These are phyloP conservation scores for Xylariaceae sp. DNA, from an alignment of 2,329 filamentous ascomycete genomes.

Conservation along the genomic window DNA sequence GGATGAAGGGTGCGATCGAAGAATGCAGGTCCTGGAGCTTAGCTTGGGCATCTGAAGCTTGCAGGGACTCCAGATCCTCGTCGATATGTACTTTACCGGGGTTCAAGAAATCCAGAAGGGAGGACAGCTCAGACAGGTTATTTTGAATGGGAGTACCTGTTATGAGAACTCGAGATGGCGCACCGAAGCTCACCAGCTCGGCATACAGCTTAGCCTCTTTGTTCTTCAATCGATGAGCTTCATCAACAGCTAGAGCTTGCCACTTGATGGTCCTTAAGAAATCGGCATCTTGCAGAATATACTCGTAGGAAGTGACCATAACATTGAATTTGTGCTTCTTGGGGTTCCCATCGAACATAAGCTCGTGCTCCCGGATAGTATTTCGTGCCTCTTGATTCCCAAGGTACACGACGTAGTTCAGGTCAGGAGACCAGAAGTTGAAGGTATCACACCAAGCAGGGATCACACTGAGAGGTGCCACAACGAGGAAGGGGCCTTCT, in stretches of 20 bases:
- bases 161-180: slow-evolving; percentile 86
- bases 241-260: slow-evolving; percentile 95
- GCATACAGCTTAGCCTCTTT: slow-evolving; percentile 89
- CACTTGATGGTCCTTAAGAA: slow-evolving; percentile 91
- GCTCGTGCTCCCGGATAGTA: slow-evolving; percentile 86
- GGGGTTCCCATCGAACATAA: slow-evolving; percentile 79
- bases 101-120: slow-evolving; percentile 93
- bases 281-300: slow-evolving; percentile 78
- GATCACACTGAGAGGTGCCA: slow-evolving; percentile 96
- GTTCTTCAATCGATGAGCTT: slow-evolving; percentile 96
- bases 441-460: slow-evolving; percentile 98
- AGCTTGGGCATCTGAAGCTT: slow-evolving; percentile 73
- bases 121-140: slow-evolving; percentile 86
- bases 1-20: slow-evolving; percentile 87
- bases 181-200: slow-evolving; percentile 78
- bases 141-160: slow-evolving; percentile 98
- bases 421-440: slow-evolving; percentile 89
- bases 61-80: slow-evolving; percentile 78
- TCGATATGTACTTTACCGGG: slow-evolving; percentile 91
- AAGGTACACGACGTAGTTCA: slow-evolving; percentile 96
- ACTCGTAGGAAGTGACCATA: slow-evolving; percentile 96
- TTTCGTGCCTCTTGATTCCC: slow-evolving; percentile 81
- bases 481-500: slow-evolving; percentile 91
- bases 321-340: slow-evolving; percentile 95
- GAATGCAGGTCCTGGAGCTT: slow-evolving; percentile 84